Percentiles rank a stretch among this genome's conserved stretches.
phyloP scores from a whole-genome alignment of 768 basidiomycete genomes.

The Kwoniella europaea region DNA sequence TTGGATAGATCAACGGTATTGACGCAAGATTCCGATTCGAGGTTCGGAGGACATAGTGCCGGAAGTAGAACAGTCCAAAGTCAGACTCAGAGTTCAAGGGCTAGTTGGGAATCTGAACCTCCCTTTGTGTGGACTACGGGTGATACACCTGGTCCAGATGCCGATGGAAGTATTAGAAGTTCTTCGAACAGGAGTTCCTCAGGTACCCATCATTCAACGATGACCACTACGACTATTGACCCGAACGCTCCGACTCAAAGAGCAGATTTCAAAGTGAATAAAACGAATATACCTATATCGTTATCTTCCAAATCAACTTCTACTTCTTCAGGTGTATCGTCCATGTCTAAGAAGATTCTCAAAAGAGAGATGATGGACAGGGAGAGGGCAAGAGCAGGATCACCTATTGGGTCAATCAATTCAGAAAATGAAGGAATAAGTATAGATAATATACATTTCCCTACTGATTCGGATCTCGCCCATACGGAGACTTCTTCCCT shows the following conservation, averaged over 20 bases:
- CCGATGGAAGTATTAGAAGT: conserved; percentile 10
- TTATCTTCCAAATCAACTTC: conserved; percentile 20
- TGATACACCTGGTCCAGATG: conserved; percentile 18
- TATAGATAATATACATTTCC: conserved; percentile 52
- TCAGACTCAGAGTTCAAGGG: conserved; percentile 24
- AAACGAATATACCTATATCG: conserved; percentile 17
- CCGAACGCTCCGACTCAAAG: conserved; percentile 29
- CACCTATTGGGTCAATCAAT: conserved; percentile 12
- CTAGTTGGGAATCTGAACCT: conserved; percentile 50
- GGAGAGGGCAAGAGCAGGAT: background rate
- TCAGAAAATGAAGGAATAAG: conserved; percentile 26
- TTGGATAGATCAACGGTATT: conserved; percentile 23
- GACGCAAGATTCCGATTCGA: conserved; percentile 22
- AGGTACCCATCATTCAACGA: conserved; percentile 19
- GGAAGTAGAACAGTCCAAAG: conserved; percentile 11
- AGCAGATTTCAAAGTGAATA: conserved; percentile 29
- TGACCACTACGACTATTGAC: conserved; percentile 1
- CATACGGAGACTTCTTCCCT: conserved; percentile 36
- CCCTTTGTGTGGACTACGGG: conserved; percentile 44
- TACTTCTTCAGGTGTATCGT: conserved; percentile 1
- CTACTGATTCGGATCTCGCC: conserved; percentile 48
- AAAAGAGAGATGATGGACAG: no score
- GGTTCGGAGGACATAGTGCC: conserved; percentile 13
- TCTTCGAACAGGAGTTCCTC: conserved; percentile 5
- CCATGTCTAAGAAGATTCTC: background rate